Evolutionary conservation across 2,329 filamentous ascomycete genomes (phyloP).

Genomic region (Corynespora cassiicola): DNA sequence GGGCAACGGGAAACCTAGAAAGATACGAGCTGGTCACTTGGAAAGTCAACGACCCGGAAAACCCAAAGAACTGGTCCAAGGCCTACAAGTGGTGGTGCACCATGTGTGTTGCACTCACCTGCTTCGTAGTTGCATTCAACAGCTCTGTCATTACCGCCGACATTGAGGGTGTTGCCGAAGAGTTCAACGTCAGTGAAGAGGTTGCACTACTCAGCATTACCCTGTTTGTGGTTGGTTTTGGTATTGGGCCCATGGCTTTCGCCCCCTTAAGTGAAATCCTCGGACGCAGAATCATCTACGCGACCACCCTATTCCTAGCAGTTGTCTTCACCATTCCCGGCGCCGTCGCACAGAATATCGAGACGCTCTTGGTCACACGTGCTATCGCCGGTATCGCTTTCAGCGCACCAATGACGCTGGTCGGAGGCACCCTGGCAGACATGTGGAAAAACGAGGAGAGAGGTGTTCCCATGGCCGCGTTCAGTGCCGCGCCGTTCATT

Average conservation of each 20-base stretch:
- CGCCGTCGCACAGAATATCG: constrained; percentile 77
- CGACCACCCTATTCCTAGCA: constrained; percentile 70
- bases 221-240: constrained; percentile 82
- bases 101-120: constrained; percentile 74
- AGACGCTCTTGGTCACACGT: constrained; percentile 76
- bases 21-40: constrained; percentile 73
- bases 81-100: constrained; percentile 78
- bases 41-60: constrained; percentile 72
- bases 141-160: constrained; percentile 82
- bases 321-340: constrained; percentile 83
- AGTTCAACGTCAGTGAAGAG: constrained; percentile 74
- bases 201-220: constrained; percentile 75
- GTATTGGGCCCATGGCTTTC: constrained; percentile 80
- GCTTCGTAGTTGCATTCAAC: constrained; percentile 56
- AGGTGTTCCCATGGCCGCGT: constrained; percentile 86
- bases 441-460: constrained; percentile 85
- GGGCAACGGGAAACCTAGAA: constrained; percentile 57
- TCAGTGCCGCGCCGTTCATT: constrained; percentile 81
- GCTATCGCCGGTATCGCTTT: constrained; percentile 84
- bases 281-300: constrained; percentile 75
- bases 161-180: constrained; percentile 66
- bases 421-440: constrained; percentile 82
- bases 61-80: constrained; percentile 87
- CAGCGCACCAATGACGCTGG: constrained; percentile 84
- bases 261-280: constrained; percentile 79